These are phyloP conservation scores for Aureobasidium namibiae DNA, from an alignment of 2,329 filamentous ascomycete species.

Conservation along the genomic window DNA sequence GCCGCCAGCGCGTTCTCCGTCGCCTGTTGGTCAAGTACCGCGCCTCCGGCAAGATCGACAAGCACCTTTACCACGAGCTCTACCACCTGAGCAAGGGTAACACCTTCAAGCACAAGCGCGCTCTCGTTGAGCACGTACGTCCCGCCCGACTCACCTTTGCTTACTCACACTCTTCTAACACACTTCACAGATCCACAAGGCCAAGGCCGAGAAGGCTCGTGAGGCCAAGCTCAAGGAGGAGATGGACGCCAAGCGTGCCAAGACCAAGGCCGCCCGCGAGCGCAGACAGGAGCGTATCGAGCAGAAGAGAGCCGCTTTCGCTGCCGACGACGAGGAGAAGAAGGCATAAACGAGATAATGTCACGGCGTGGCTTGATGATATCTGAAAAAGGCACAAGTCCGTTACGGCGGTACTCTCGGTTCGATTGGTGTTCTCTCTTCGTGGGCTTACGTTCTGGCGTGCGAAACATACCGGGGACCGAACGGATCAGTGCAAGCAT, in stretches of 20 bases:
- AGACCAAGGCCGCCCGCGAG: conserved; percentile 99
- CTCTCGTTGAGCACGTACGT: conserved; percentile 99
- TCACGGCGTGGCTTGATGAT: conserved; percentile 14
- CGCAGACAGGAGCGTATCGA: conserved; percentile 86
- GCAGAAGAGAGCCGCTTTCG: conserved; percentile 82
- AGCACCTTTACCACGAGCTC: conserved; percentile 99
- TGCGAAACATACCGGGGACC: conserved; percentile 14
- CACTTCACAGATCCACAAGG: conserved; percentile 81
- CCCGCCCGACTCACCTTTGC: conserved; percentile 23
- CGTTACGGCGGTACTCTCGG: conserved; percentile 13
- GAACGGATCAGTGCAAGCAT: conserved; percentile 14
- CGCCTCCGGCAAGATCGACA: conserved; percentile 99
- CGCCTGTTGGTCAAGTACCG: conserved; percentile 99
- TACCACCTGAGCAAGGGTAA: conserved; percentile 99
- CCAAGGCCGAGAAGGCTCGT: conserved; percentile 98
- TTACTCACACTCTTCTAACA: conserved; percentile 15
- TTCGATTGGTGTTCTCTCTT: conserved; percentile 13
- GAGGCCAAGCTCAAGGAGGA: conserved; percentile 95
- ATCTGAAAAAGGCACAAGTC: conserved; percentile 13
- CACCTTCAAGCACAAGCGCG: conserved; percentile 99
- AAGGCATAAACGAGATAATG: conserved; percentile 17
- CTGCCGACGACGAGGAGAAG: conserved; percentile 57
- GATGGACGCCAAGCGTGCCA: conserved; percentile 77
- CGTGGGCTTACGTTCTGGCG: conserved; percentile 14
- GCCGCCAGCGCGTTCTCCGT: conserved; percentile 97